Base-by-base conservation (phyloP, 2,329 filamentous ascomycete genomes). In the Cercospora sp. region DNA sequence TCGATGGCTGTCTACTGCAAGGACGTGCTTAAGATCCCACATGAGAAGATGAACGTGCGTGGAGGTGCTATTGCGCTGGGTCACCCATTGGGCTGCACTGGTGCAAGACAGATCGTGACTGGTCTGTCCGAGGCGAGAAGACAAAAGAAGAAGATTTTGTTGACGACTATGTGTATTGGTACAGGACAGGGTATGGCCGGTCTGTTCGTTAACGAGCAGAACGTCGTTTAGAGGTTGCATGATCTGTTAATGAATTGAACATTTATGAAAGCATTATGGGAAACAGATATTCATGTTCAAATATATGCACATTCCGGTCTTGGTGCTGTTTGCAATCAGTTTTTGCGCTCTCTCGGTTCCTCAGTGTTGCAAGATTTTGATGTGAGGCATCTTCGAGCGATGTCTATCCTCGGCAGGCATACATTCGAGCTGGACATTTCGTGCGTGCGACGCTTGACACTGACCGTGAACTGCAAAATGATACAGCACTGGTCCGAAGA, bases 1-100 rank as follows among this genome's bases (percentile, higher is more conserved):
- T 95, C 91, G 63, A 98, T 98, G 95, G 94, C 93, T 1, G 94
- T 97, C 31, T 98, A 97, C 87, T 97, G 93, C 82, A 70, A 73
- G 26, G 79, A 84, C 67, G 81, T 78, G 72, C 85, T 95, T 61
- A 87, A 87, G 72, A 83, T 94, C 61, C 89, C 91, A 77, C 87
- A 86, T 80, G 80, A 85, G 75, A 94, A 93, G 87, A 87, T 95
- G 86, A 95, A 95, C 82, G 86, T 90, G 28, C 85, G 91, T 68
- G 92, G 92, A 73, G 92, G 92, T 71, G 92, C 92, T 72, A 94
- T 95, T 77, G 92, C 92, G 3, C 85, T 95, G 0, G 92, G 92
- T 63, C 92, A 95, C 79, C 92, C 92, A 3, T 84, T 94, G n/a
- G 92, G 91, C 31, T 87, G 88, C 72, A 95, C 92, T 1, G 92